Base-by-base conservation (phyloP, 2,329 filamentous ascomycete genomes). In the Trichophyton mentagrophytes region DNA sequence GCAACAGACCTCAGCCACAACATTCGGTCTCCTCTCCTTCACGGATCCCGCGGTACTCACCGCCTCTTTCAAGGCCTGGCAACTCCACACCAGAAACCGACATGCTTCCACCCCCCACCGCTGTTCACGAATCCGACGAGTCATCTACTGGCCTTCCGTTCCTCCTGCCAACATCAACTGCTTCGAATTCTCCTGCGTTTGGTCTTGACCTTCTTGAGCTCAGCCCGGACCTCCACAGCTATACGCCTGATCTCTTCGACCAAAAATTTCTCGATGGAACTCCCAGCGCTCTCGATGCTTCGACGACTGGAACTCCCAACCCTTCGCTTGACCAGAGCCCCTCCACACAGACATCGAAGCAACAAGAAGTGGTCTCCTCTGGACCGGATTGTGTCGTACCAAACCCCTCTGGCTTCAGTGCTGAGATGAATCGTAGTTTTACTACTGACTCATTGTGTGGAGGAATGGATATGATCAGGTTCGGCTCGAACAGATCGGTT, bases 381-480 rank as follows among this genome's bases (percentile, higher is more conserved):
- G 61, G 61, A 61, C 59, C 53, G 59, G 51, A 33, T 58, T 58
- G 57, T 60, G 40, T 44, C 40, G 36, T 33, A 25, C 25, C 46
- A 42, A 61, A 49, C 11, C 53, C 47, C 13, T 40, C 44, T 38
- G 58, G 25, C 47, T 25, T 17, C 66, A 38, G 66, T 68, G 25
- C 69, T 73, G 71, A 76, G 62, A 78, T 78, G 76, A 74, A 70
- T 64, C 72, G 76, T 64, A 77, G 71, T 64, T 70, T 70, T 49
- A 78, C 76, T 36, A 73, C 75, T 64, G 76, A 78, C 64, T 73
- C 74, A 38, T 65, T 78, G 56, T 74, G 74, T 62, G 72, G 73
- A 62, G 71, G 71, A 57, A 67, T 78, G 64, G 69, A 69, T 64
- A 77, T 76, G 73, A 73, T 78, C 68, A 70, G 74, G 64, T 73